Base-by-base conservation (phyloP, 2,329 filamentous ascomycete species). In the Fonsecaea erecta region DNA sequence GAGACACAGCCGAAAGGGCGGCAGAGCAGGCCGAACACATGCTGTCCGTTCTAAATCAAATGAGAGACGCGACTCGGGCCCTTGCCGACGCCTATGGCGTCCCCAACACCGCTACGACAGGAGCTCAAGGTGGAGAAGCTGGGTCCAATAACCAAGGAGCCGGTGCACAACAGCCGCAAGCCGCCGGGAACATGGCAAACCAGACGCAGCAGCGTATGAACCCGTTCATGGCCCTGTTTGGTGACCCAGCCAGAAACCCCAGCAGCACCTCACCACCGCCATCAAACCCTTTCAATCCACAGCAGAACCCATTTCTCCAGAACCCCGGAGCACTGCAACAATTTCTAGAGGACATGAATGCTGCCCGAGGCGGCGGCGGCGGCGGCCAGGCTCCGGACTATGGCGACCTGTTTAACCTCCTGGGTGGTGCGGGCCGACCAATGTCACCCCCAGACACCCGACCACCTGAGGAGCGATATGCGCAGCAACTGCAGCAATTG, bases 391-490 rank as follows among this genome's bases (percentile, higher is more conserved):
- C 73, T 28, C 74, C 75, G 21, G 75, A 78, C 16, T 75, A 75
- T 28, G 70, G 54, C 11, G 62, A 55, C 34, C 37, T 65, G n/a
- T 68, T 69, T 28, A 77, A 78, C 21, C 72, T 80, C 52, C 70
- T 68, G 6, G 32, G 30, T 76, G 74, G 73, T 18, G 70, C 69
- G 18, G 65, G 53, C 18, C 70, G 72, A 53, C 75, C 84, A 1
- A 77, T 85, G 12, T 79, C 85, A 18, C 90, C 92, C 4, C 78
- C 85, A 2, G 95, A 99, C 78, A 96, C 85, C 74, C 86, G 94
- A 68, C 93, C 95, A 3, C 94, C 95, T 0, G 95, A 99, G 82
- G 95, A 98, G 78, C 84, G 92, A 65, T 99, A 97, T 73, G 93
- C 91, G 2, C 88, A 91, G 34, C 94, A 99, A 79, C 82, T 99